Conservation (phyloP, 2,329 filamentous ascomycete species). For the Exutisphaerella laricina region DNA sequence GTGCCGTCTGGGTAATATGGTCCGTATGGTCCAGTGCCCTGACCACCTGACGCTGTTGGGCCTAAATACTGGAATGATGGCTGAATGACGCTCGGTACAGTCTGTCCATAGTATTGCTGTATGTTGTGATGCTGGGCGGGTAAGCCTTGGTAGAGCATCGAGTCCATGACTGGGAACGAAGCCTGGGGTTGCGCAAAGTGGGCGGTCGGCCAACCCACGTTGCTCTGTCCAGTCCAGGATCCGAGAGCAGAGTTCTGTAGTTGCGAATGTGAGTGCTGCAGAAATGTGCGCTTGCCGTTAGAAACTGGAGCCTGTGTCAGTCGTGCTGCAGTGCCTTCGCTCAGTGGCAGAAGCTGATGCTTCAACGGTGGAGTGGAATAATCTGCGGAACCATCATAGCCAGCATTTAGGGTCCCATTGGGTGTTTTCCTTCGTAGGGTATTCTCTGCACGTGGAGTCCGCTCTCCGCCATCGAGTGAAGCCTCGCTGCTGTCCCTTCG, state of each 20-base stretch:
- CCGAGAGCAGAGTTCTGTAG: slow-evolving; percentile 16
- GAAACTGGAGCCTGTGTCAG: slow-evolving; percentile 32
- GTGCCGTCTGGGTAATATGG: slow-evolving; percentile 61
- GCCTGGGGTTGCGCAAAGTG: slow-evolving; percentile 20
- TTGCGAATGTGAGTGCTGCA: slow-evolving; percentile 30
- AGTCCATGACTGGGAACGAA: slow-evolving; percentile 50
- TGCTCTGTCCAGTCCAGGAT: slow-evolving; percentile 12
- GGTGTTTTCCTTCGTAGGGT: slow-evolving; percentile 87
- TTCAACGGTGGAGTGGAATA: slow-evolving; percentile 51
- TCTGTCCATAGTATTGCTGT: slow-evolving; percentile 39
- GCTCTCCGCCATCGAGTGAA: slow-evolving; percentile 22
- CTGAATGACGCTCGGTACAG: slow-evolving; percentile 55
- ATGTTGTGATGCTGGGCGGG: slow-evolving; percentile 36
- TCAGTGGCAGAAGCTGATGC: slow-evolving; percentile 69
- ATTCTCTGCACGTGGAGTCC: slow-evolving; percentile 53
- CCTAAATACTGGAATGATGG: slow-evolving; percentile 55
- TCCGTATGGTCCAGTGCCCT: slow-evolving; percentile 52
- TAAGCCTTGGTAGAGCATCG: slow-evolving; percentile 53
- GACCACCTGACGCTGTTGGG: slow-evolving; percentile 53
- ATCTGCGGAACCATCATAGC: slow-evolving; percentile 70
- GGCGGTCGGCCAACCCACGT: slow-evolving; percentile 10
- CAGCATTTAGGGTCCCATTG: slow-evolving; percentile 84
- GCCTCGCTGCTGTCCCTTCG: slow-evolving; percentile 14
- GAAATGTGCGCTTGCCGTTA: slow-evolving; percentile 27
- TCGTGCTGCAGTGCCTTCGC: slow-evolving; percentile 30